Base-by-base conservation (phyloP, 768 basidiomycete species). In the Serendipita sp. region DNA sequence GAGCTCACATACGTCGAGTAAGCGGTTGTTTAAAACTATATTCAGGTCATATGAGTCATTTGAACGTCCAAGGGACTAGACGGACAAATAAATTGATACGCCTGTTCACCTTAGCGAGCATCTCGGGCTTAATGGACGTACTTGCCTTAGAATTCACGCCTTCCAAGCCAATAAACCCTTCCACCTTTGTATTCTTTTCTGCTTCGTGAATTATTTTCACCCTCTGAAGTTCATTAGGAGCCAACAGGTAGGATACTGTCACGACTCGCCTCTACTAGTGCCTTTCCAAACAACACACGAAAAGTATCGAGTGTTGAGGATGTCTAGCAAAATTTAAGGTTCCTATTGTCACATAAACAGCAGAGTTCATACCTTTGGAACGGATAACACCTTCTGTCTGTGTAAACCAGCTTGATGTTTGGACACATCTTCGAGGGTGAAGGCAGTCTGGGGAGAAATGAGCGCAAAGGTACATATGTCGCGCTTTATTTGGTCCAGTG, bases 1-100 rank as follows among this genome's bases (percentile, higher is more conserved):
- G 8, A 94, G 74, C 50, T 88, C 86, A 69, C 83, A 82, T 13
- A 71, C 70, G 15, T 80, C 75, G 34, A 94, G 73, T 2, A 83
- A 83, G 69, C 91, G 88, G 18, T 76, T 77, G 73, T 95, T 95
- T 71, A 95, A 79, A 71, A 87, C 92, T 95, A 65, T 2, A 1
- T 11, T 68, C 33, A 50, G 3, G 60, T 29, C 50, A 44, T 31
- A 5, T 6, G 40, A 40, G 65, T 23, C 44, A 27, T 36, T 53
- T 53, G 63, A 33, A 18, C 58, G 66, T 62, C 44, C 23, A 31
- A 15, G 4, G 37, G 6, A 44, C 33, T 10, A 48, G 23, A 73
- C 84, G 69, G 71, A 93, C 94, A 96, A 46, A 97, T 73, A 75
- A 85, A 89, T 73, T 98, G 94, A 72, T 86, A 82, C n/a, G 81